A percentile compares a stretch with the other conserved stretches of the same genome.
phyloP scores from a whole-genome alignment of 2,329 filamentous ascomycete genomes.

The Neopestalotiopsis clavispora region DNA sequence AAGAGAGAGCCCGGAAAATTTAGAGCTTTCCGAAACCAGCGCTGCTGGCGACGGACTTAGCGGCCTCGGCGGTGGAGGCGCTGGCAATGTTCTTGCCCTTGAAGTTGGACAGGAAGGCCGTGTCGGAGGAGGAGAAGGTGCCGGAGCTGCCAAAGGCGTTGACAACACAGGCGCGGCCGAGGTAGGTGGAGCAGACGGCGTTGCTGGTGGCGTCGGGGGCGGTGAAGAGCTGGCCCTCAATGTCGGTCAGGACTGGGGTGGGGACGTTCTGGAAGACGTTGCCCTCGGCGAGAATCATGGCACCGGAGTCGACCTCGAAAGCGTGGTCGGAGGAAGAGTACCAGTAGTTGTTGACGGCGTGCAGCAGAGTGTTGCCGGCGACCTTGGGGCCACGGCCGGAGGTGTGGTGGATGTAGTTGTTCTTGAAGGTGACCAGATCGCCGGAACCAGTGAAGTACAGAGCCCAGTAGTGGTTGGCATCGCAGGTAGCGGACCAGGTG shows the following conservation, averaged over 20 bases:
- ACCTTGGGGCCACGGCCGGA: constrained; percentile 49
- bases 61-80: constrained; percentile 15
- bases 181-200: constrained; percentile 18
- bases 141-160: constrained; percentile 21
- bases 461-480: constrained; percentile 51
- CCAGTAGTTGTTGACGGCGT: constrained; percentile 48
- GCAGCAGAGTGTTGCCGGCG: constrained; percentile 35
- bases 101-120: constrained; percentile 20
- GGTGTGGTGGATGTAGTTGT: constrained; percentile 49
- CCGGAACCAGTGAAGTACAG: constrained; percentile 43
- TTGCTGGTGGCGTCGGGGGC: constrained; percentile 16
- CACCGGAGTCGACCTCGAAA: constrained; percentile 45
- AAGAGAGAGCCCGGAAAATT: background rate
- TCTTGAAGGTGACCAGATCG: constrained; percentile 46
- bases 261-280: constrained; percentile 47
- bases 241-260: constrained; percentile 11
- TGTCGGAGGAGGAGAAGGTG: constrained; percentile 18
- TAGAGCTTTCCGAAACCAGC: constrained; percentile 21
- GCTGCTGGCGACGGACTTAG: constrained; percentile 12
- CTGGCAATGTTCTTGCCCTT: constrained; percentile 22
- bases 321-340: constrained; percentile 45
- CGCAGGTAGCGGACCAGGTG: constrained; percentile 45
- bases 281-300: constrained; percentile 51
- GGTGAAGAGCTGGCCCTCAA: constrained; percentile 20
- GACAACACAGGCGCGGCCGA: constrained; percentile 19